Conservation (phyloP, 1,139 yeast species). For the Suhomyces choctaworum region DNA sequence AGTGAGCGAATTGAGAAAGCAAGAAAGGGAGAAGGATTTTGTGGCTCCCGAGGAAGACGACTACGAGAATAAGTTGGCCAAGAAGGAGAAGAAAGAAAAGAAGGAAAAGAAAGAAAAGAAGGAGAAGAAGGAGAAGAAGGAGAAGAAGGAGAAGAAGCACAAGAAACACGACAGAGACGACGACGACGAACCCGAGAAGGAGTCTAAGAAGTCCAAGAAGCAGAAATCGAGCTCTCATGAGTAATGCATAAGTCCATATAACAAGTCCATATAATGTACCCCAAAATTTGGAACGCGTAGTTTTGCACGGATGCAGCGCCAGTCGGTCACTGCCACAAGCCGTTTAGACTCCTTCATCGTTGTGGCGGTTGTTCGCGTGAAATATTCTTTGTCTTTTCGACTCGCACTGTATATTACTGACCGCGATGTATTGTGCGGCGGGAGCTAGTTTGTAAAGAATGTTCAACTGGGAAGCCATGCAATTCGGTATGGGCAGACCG, state of each 20-base stretch:
- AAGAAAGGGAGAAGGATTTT: slow-evolving; percentile 75
- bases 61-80: slow-evolving; percentile 20
- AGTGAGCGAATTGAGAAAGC: slow-evolving; percentile 61
- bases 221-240: slow-evolving; percentile 1
- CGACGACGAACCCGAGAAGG: slow-evolving; percentile 10
- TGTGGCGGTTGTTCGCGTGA: too few species aligned
- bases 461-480: too few species aligned
- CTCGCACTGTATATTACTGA: too few species aligned
- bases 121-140: slow-evolving; percentile 14
- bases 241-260: slow-evolving; percentile 3
- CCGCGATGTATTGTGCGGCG: too few species aligned
- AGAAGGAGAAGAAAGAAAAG: slow-evolving; percentile 17
- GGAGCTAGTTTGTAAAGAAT: too few species aligned
- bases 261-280: too few species aligned
- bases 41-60: slow-evolving; percentile 62
- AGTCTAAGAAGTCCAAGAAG: slow-evolving; percentile 9
- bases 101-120: slow-evolving; percentile 19
- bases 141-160: slow-evolving; percentile 9
- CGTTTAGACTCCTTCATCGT: background rate
- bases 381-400: too few species aligned
- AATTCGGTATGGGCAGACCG: too few species aligned
- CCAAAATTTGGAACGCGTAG: too few species aligned
- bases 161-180: slow-evolving; percentile 6
- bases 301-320: background rate
- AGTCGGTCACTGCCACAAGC: too few species aligned